Evolutionary conservation across 768 basidiomycete species (phyloP).

Genomic region (Mrakia gelida): DNA sequence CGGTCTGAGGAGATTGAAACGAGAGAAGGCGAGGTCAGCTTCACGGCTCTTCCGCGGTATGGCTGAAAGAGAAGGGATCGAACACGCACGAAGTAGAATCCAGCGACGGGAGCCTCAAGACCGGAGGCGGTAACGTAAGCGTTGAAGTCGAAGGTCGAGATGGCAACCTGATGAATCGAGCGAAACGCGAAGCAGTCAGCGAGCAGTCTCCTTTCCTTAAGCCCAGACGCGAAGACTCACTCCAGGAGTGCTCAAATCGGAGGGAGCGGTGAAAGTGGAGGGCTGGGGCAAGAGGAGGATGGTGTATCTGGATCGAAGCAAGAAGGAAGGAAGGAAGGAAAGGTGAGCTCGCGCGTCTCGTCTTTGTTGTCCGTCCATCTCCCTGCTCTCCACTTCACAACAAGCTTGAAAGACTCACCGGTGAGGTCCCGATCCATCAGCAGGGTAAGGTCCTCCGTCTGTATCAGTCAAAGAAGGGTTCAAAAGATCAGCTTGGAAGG

Average conservation of each 20-base stretch:
- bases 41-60: too few species aligned
- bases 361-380: too few species aligned
- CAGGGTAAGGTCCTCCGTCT: slow-evolving; percentile 35
- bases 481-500: background rate
- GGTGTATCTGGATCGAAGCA: slow-evolving; percentile 57
- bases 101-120: slow-evolving; percentile 61
- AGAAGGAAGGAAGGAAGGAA: background rate
- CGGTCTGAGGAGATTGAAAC: slow-evolving; percentile 58
- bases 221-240: slow-evolving; percentile 7
- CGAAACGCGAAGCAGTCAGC: background rate
- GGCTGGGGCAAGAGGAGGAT: slow-evolving; percentile 65
- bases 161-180: slow-evolving; percentile 41
- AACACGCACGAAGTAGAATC: slow-evolving; percentile 56
- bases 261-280: slow-evolving; percentile 58
- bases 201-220: background rate
- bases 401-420: slow-evolving; percentile 50
- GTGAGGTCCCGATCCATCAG: slow-evolving; percentile 66
- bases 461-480: background rate
- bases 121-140: slow-evolving; percentile 57
- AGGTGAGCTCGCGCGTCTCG: background rate
- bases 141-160: slow-evolving; percentile 57
- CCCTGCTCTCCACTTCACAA: too few species aligned
- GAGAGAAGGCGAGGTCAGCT: too few species aligned
- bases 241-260: slow-evolving; percentile 53
- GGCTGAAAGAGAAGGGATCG: slow-evolving; percentile 33